phyloP scores from a whole-genome alignment of 176 grass and related monocot species.

The Aegilops longissima region DNA sequence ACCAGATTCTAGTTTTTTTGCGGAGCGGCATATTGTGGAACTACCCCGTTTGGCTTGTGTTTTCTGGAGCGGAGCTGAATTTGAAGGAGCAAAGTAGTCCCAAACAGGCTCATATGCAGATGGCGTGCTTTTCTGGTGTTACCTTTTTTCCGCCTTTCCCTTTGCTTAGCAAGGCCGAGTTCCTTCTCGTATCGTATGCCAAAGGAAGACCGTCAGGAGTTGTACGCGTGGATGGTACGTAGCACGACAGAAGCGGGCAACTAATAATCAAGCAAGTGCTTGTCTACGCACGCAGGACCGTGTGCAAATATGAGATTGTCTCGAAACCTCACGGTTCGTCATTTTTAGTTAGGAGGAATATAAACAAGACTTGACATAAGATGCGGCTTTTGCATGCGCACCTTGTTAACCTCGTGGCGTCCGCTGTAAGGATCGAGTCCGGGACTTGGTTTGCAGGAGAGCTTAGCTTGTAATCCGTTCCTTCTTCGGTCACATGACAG shows the following conservation, averaged over 20 bases:
- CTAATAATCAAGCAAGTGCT: neutral
- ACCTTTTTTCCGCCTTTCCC: neutral
- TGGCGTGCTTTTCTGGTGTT: neutral
- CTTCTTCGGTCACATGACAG: neutral
- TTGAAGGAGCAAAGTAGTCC: no score
- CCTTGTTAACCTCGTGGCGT: neutral
- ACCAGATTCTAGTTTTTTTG: no score
- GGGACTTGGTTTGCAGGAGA: neutral
- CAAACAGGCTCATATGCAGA: no score
- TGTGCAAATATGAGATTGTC: neutral
- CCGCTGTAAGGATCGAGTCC: neutral
- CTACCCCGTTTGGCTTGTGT: no score
- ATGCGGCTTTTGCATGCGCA: neutral
- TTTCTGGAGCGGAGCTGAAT: no score
- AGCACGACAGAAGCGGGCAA: neutral
- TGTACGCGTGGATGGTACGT: no score
- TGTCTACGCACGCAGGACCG: neutral
- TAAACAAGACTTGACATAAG: neutral
- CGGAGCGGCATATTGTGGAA: no score
- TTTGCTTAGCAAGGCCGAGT: slow-evolving; percentile 30
- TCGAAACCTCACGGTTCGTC: neutral
- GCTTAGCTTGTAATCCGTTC: neutral
- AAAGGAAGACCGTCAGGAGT: neutral
- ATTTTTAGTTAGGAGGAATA: neutral
- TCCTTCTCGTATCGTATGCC: neutral